Conservation (phyloP, 345 rosid genomes). For the Chamaenerion angustifolium region DNA sequence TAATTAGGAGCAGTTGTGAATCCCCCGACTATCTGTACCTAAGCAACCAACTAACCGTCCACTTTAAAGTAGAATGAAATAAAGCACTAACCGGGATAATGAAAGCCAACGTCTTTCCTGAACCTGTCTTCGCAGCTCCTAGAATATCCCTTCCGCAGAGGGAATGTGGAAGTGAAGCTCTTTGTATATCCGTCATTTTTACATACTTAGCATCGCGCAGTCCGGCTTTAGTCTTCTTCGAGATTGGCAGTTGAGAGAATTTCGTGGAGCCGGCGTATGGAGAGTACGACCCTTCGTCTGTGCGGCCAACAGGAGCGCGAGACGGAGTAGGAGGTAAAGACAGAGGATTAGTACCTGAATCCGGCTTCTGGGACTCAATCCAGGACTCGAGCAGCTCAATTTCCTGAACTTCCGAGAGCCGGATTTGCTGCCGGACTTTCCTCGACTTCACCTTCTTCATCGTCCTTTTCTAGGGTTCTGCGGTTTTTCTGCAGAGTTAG, state of each 20-base stretch:
- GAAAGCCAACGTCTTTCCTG: constrained; percentile 90
- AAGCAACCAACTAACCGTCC: background rate
- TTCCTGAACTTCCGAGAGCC: constrained; percentile 38
- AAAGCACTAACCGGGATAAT: constrained; percentile 57
- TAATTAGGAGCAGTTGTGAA: background rate
- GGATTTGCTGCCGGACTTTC: constrained; percentile 23
- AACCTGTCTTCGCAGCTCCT: constrained; percentile 94
- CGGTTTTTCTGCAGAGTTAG: background rate
- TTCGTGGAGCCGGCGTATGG: constrained; percentile 43
- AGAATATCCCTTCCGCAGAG: constrained; percentile 79
- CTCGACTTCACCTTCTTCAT: constrained; percentile 34
- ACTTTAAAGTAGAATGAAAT: background rate
- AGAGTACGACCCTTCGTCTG: constrained; percentile 38
- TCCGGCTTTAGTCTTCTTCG: constrained; percentile 60
- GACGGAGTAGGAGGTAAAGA: constrained; percentile 35
- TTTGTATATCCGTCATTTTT: constrained; percentile 74
- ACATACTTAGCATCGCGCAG: constrained; percentile 37
- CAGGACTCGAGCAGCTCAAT: constrained; percentile 42
- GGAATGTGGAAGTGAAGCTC: constrained; percentile 76
- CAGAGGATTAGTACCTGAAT: constrained; percentile 72
- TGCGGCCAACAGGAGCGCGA: constrained; percentile 38
- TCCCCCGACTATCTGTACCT: background rate
- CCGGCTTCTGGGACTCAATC: constrained; percentile 76
- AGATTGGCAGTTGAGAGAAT: constrained; percentile 61
- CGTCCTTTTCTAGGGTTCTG: background rate